These are phyloP conservation scores for Ogataea paraovalis DNA, from an alignment of 805 yeast genomes.

Conservation along the genomic window DNA sequence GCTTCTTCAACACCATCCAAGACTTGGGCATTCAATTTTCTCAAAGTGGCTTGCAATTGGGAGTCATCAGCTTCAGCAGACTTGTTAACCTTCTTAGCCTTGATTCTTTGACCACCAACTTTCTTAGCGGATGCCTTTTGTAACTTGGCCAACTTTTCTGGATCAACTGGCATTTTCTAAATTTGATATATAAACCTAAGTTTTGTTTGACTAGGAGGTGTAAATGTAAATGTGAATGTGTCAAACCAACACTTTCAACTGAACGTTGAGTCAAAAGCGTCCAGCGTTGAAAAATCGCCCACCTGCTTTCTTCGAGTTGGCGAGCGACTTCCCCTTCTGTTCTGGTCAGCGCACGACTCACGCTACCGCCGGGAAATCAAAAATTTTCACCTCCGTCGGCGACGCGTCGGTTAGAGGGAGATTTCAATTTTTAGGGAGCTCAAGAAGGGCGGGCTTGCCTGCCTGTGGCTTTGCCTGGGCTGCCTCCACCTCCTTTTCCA, in stretches of 20 bases:
- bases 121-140: constrained; percentile 83
- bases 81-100: constrained; percentile 72
- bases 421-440: too few relatives aligned
- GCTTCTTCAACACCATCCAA: constrained; percentile 93
- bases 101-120: constrained; percentile 84
- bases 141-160: constrained; percentile 89
- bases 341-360: too few relatives aligned
- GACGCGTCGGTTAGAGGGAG: background rate
- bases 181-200: too few relatives aligned
- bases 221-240: too few relatives aligned
- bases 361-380: background rate
- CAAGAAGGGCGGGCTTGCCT: too few relatives aligned
- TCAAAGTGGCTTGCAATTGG: constrained; percentile 83
- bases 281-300: background rate
- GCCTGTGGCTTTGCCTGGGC: too few relatives aligned
- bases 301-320: background rate
- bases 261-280: background rate
- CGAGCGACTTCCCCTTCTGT: too few relatives aligned
- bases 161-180: constrained; percentile 73
- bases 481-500: too few relatives aligned
- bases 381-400: background rate
- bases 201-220: too few relatives aligned
- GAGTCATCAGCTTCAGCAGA: constrained; percentile 80
- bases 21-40: constrained; percentile 85
- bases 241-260: too few relatives aligned